phyloP scores from a whole-genome alignment of 305 asterid species.

The Rubia peregrina region DNA sequence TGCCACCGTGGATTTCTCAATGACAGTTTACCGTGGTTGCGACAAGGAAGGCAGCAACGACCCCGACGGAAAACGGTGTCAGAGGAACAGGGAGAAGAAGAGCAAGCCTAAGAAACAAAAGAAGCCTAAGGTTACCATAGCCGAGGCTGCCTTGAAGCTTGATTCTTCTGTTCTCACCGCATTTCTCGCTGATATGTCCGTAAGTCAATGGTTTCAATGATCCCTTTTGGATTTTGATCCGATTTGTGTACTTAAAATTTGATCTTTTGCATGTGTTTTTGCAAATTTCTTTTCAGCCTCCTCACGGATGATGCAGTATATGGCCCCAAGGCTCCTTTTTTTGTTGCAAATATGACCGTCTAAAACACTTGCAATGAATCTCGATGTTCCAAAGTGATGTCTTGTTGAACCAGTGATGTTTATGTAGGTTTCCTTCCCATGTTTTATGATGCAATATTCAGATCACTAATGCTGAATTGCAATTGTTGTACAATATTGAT shows the following conservation, averaged over 20 bases:
- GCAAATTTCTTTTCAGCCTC: no score
- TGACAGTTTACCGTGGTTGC: slow-evolving; percentile 3
- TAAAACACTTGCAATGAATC: slow-evolving; percentile 97
- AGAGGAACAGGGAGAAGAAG: slow-evolving; percentile 22
- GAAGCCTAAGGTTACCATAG: slow-evolving; percentile 38
- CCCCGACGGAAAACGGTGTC: slow-evolving; percentile 16
- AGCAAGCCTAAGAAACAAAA: slow-evolving; percentile 33
- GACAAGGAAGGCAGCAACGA: slow-evolving; percentile 15
- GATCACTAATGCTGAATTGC: not conserved
- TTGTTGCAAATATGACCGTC: slow-evolving; percentile 53
- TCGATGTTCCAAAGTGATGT: slow-evolving; percentile 99
- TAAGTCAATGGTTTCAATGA: slow-evolving; percentile 15
- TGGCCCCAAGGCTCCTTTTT: not conserved
- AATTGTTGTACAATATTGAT: not conserved
- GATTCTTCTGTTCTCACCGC: slow-evolving; percentile 31
- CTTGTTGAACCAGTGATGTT: slow-evolving; percentile 94
- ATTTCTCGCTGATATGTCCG: slow-evolving; percentile 33
- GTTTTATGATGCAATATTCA: not conserved
- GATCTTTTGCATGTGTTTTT: not conserved
- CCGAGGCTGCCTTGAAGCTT: slow-evolving; percentile 39
- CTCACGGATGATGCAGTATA: no score
- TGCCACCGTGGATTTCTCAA: slow-evolving; percentile 10
- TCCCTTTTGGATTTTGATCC: slow-evolving; percentile 15
- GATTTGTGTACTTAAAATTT: not conserved
- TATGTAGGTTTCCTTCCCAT: slow-evolving; percentile 44